These are phyloP conservation scores for Ganoderma boninense DNA, from an alignment of 1,284 basidiomycete species.

Conservation along the genomic window DNA sequence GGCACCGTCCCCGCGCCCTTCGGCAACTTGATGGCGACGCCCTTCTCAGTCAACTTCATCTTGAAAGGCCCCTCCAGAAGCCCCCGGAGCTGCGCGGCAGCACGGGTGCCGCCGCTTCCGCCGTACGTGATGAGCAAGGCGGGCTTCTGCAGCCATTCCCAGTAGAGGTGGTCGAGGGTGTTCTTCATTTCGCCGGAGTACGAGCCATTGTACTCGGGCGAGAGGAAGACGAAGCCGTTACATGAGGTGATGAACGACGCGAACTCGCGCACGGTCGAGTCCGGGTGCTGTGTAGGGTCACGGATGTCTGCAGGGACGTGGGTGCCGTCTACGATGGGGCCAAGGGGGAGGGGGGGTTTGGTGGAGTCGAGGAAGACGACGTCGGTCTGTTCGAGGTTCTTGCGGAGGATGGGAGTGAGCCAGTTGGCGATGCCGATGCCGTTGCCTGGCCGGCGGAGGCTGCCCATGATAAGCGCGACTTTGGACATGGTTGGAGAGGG, in stretches of 20 bases:
- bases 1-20: slow-evolving; percentile 33
- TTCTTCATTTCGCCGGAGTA: slow-evolving; percentile 44
- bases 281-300: slow-evolving; percentile 36
- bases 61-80: slow-evolving; percentile 35
- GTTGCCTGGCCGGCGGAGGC: slow-evolving; percentile 38
- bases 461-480: slow-evolving; percentile 41
- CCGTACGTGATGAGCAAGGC: slow-evolving; percentile 41
- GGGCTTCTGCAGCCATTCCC: slow-evolving; percentile 42
- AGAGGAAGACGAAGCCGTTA: slow-evolving; percentile 38
- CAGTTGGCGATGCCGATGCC: slow-evolving; percentile 40
- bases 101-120: slow-evolving; percentile 33
- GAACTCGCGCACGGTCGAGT: slow-evolving; percentile 38
- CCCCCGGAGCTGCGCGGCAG: slow-evolving; percentile 31
- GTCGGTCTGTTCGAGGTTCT: slow-evolving; percentile 31
- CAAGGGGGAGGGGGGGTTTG: slow-evolving; percentile 37
- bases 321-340: slow-evolving; percentile 39
- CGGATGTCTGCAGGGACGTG: slow-evolving; percentile 37
- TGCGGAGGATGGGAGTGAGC: slow-evolving; percentile 35
- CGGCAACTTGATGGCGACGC: slow-evolving; percentile 36
- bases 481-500: slow-evolving; percentile 26
- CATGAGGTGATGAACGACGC: slow-evolving; percentile 38
- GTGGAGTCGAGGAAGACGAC: slow-evolving; percentile 38
- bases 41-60: slow-evolving; percentile 33
- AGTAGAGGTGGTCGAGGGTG: slow-evolving; percentile 42
- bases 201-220: slow-evolving; percentile 42